Percentiles rank a stretch among this genome's conserved stretches.
phyloP scores from a whole-genome alignment of 1,284 basidiomycete species.

The Moesziomyces sp. region DNA sequence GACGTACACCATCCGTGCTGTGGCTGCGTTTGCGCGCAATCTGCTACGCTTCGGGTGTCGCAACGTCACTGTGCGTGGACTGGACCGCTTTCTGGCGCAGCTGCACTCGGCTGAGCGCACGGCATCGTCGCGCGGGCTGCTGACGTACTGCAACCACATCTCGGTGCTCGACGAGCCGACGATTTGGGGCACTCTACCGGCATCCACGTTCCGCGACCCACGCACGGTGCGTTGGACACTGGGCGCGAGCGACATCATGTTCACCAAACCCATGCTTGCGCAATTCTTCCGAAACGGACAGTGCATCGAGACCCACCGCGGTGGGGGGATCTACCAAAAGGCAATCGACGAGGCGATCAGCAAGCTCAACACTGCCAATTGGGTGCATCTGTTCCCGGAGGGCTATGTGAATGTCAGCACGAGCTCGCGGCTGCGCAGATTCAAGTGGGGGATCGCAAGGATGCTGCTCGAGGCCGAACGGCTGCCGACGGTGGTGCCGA shows the following conservation, averaged over 20 bases:
- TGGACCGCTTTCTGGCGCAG: conserved; percentile 51
- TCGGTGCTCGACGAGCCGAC: conserved; percentile 64
- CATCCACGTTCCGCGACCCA: conserved; percentile 23
- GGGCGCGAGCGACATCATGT: conserved; percentile 93
- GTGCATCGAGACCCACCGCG: conserved; percentile 91
- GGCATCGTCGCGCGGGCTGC: conserved; percentile 42
- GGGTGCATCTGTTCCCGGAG: conserved; percentile 96
- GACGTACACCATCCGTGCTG: conserved; percentile 42
- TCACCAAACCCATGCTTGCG: conserved; percentile 78
- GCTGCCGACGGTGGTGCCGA: conserved; percentile 84
- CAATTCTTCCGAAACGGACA: conserved; percentile 88
- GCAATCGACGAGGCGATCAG: conserved; percentile 84
- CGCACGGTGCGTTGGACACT: conserved; percentile 82
- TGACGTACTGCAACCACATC: conserved; percentile 66
- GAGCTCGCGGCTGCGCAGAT: conserved; percentile 75
- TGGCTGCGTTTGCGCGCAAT: conserved; percentile 48
- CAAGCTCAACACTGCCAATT: conserved; percentile 81
- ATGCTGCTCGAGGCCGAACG: conserved; percentile 45
- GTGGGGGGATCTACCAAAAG: conserved; percentile 86
- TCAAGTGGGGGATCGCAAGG: conserved; percentile 96
- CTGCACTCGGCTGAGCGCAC: conserved; percentile 45
- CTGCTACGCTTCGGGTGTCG: conserved; percentile 52
- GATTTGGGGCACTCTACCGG: conserved; percentile 56
- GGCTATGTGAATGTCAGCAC: conserved; percentile 83
- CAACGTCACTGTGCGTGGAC: conserved; percentile 54